These are phyloP conservation scores for Aeschynomene evenia DNA, from an alignment of 306 rosid genomes.

Conservation along the genomic window DNA sequence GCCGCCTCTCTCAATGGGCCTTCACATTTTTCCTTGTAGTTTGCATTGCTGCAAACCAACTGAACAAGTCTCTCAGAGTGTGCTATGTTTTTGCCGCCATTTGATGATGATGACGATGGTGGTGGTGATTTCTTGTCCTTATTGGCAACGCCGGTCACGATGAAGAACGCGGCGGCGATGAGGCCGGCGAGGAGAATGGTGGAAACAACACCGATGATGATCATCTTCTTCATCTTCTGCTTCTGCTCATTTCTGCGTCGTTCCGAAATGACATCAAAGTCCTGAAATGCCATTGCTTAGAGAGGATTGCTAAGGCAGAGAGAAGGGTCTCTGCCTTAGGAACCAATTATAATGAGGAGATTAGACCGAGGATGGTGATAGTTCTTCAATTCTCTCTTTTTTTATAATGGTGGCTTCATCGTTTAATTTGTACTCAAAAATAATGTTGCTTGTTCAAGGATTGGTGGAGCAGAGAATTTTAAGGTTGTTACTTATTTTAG, in stretches of 20 bases:
- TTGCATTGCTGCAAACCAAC: conserved; percentile 48
- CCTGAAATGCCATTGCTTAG: conserved; percentile 82
- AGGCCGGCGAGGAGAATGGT: conserved; percentile 37
- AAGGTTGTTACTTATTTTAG: conserved; percentile 46
- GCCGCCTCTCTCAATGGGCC: conserved; percentile 36
- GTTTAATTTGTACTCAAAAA: not conserved
- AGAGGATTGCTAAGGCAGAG: conserved; percentile 75
- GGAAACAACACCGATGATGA: conserved; percentile 43
- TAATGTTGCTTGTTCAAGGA: conserved; percentile 11
- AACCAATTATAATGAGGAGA: conserved; percentile 31
- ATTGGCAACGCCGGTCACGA: not conserved
- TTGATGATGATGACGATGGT: not conserved
- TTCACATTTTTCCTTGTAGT: conserved; percentile 58
- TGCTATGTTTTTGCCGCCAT: not conserved
- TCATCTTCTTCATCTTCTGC: conserved; percentile 43
- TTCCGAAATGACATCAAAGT: conserved; percentile 73
- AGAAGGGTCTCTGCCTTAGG: conserved; percentile 59
- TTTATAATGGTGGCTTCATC: conserved; percentile 2
- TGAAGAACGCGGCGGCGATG: conserved; percentile 34
- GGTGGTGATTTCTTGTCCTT: not conserved
- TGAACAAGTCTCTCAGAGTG: conserved; percentile 33
- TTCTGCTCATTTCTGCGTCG: conserved; percentile 56
- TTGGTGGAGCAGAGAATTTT: conserved; percentile 59
- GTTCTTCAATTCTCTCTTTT: conserved; percentile 19
- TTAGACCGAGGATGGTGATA: too few relatives aligned